Evolutionary conservation across 2,329 filamentous ascomycete species (phyloP).

Genomic region (Botrytis paeoniae): DNA sequence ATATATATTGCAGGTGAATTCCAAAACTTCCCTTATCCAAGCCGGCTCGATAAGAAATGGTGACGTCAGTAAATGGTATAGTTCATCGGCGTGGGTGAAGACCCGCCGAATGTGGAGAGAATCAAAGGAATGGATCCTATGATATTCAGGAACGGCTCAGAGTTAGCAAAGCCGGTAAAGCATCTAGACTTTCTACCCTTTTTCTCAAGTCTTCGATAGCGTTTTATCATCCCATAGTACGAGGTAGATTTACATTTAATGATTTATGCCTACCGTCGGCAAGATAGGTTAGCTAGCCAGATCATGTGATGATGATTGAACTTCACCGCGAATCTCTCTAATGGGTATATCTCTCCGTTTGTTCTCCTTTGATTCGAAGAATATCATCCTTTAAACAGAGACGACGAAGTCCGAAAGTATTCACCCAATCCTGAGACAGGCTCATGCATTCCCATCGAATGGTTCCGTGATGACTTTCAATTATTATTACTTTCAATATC

Average conservation of each 20-base stretch:
- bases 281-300: neutral
- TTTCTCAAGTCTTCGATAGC: neutral
- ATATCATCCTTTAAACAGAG: neutral
- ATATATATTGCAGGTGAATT: neutral
- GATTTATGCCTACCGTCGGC: neutral
- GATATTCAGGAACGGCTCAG: neutral
- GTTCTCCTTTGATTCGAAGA: too few species aligned
- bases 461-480: too few species aligned
- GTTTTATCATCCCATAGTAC: neutral
- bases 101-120: neutral
- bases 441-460: neutral
- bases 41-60: neutral
- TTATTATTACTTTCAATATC: neutral
- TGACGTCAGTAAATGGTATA: neutral
- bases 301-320: neutral
- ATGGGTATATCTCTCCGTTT: neutral
- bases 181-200: neutral
- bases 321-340: neutral
- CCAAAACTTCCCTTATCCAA: neutral
- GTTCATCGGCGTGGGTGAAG: neutral
- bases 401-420: neutral
- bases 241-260: too few species aligned
- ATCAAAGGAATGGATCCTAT: neutral
- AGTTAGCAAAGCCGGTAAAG: neutral
- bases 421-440: neutral